Conservation (phyloP, 2,329 filamentous ascomycete species). For the Thelonectria rubi region DNA sequence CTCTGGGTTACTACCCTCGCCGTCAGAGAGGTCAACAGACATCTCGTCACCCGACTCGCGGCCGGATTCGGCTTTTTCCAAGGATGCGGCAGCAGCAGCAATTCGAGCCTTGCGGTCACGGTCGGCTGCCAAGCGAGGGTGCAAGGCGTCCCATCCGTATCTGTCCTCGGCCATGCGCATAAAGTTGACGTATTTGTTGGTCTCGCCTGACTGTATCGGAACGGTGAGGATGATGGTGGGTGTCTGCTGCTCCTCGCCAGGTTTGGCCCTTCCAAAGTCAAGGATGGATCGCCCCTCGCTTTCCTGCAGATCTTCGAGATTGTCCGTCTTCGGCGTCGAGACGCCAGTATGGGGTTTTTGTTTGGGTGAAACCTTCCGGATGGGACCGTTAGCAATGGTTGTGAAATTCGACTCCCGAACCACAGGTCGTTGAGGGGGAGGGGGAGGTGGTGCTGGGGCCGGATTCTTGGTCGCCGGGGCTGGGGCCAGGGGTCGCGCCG, state of each 20-base stretch:
- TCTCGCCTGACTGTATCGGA: conserved; percentile 75
- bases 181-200: conserved; percentile 94
- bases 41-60: conserved; percentile 82
- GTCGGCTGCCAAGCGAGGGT: conserved; percentile 89
- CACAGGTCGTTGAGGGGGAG: conserved; percentile 46
- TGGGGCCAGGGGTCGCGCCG: conserved; percentile 42
- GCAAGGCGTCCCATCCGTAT: conserved; percentile 93
- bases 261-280: conserved; percentile 67
- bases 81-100: conserved; percentile 83
- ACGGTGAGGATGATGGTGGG: conserved; percentile 88
- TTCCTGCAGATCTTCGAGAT: conserved; percentile 57
- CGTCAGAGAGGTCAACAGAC: conserved; percentile 79
- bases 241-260: conserved; percentile 66
- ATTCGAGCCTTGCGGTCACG: conserved; percentile 88
- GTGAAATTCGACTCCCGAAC: conserved; percentile 53
- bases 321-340: conserved; percentile 60
- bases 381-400: conserved; percentile 52
- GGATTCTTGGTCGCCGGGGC: conserved; percentile 52
- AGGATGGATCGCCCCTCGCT: conserved; percentile 64
- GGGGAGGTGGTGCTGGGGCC: conserved; percentile 48
- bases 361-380: conserved; percentile 59
- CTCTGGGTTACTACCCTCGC: conserved; percentile 87
- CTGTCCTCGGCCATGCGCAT: conserved; percentile 91
- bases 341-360: conserved; percentile 54
- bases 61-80: conserved; percentile 78